Conservation (phyloP, 495 filamentous ascomycete species). For the Penicillium malachiteum region DNA sequence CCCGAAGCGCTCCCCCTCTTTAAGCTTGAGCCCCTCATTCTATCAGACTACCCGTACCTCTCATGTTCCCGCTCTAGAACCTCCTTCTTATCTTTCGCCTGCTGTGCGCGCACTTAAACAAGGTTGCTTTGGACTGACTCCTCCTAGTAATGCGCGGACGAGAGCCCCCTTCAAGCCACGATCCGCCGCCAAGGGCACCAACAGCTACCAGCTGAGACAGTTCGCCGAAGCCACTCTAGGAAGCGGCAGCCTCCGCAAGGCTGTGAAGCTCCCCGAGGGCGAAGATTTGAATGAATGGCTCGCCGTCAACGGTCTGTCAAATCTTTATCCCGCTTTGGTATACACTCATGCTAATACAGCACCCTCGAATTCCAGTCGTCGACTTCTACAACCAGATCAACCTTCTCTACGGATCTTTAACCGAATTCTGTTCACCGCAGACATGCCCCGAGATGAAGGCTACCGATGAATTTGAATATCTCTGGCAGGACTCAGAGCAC, state of each 20-base stretch:
- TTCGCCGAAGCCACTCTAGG: conserved; percentile 97
- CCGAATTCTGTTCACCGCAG: conserved; percentile 96
- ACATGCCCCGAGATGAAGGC: conserved; percentile 99
- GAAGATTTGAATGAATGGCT: conserved; percentile 98
- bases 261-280: conserved; percentile 93
- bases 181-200: conserved; percentile 81
- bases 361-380: conserved; percentile 64
- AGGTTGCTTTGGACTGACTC: conserved; percentile 42
- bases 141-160: conserved; percentile 81
- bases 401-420: conserved; percentile 96
- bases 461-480: conserved; percentile 98
- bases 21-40: conserved; percentile 26
- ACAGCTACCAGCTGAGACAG: conserved; percentile 92
- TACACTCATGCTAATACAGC: too few species aligned
- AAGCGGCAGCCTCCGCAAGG: conserved; percentile 91
- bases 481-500: conserved; percentile 94
- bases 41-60: conserved; percentile 36
- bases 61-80: conserved; percentile 32
- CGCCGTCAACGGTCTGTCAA: conserved; percentile 79
- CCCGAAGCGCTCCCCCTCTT: conserved; percentile 12
- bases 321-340: too few species aligned
- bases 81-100: conserved; percentile 42
- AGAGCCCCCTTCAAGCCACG: conserved; percentile 90
- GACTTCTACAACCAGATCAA: conserved; percentile 99
- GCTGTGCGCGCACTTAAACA: conserved; percentile 43